These are phyloP conservation scores for Agrostemma githago DNA, from an alignment of 148 eudicot species.

Conservation along the genomic window DNA sequence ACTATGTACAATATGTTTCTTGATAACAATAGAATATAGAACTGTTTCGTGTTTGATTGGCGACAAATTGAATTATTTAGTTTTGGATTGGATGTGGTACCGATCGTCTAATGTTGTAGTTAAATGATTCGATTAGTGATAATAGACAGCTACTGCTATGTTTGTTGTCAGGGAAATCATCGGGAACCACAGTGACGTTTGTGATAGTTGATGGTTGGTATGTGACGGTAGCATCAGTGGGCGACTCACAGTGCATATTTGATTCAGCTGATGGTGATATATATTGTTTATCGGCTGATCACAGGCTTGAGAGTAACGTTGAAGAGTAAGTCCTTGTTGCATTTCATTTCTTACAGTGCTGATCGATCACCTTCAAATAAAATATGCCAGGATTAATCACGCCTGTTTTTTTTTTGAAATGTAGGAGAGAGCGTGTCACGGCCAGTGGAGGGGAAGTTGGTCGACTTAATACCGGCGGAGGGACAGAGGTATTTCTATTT, in stretches of 20 bases:
- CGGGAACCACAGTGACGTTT: constrained; percentile 95
- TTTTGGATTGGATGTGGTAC: background rate
- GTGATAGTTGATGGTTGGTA: constrained; percentile 91
- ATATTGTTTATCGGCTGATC: constrained; percentile 85
- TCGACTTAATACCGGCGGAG: constrained; percentile 14
- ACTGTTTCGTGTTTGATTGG: background rate
- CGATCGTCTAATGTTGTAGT: background rate
- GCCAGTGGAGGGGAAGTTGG: constrained; percentile 17
- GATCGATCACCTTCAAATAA: background rate
- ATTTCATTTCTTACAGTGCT: background rate
- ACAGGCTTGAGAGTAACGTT: constrained; percentile 79
- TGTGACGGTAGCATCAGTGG: constrained; percentile 90
- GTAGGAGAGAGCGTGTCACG: constrained; percentile 13
- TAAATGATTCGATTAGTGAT: background rate
- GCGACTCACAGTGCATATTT: constrained; percentile 87
- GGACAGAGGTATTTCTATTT: constrained; percentile 4
- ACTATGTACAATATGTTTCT: too few relatives aligned
- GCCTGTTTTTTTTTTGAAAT: background rate
- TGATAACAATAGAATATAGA: too few relatives aligned
- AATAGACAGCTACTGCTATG: background rate
- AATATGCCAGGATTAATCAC: background rate
- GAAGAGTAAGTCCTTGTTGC: constrained; percentile 65
- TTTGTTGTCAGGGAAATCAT: constrained; percentile 59
- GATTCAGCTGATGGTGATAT: constrained; percentile 39
- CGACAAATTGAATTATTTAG: background rate